Conservation (phyloP, 139 green algal species). For the Desmodesmus armatus region DNA sequence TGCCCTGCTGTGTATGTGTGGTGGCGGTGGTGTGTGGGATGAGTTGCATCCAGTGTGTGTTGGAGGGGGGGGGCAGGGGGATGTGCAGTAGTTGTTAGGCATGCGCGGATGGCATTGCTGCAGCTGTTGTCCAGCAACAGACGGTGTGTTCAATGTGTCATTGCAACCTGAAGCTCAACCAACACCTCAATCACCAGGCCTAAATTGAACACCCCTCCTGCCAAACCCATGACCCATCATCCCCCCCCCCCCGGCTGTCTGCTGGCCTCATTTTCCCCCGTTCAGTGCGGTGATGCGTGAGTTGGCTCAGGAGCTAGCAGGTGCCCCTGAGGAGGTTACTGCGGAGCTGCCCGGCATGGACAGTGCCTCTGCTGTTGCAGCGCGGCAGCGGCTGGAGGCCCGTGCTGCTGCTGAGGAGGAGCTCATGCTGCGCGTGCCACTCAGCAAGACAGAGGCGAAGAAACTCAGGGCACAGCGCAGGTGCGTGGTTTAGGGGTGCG, state of each 20-base stretch:
- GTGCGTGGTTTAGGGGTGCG: background rate
- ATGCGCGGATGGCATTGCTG: background rate
- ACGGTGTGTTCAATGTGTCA: too few relatives aligned
- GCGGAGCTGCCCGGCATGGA: conserved; percentile 49
- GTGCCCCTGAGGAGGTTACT: conserved; percentile 87
- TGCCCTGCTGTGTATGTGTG: too few relatives aligned
- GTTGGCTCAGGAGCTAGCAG: conserved; percentile 69
- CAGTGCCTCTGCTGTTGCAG: conserved; percentile 59
- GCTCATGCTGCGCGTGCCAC: conserved; percentile 87
- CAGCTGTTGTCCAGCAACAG: too few relatives aligned
- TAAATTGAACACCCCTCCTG: too few relatives aligned
- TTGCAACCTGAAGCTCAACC: too few relatives aligned
- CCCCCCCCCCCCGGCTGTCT: too few relatives aligned
- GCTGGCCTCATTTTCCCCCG: background rate
- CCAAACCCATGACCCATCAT: too few relatives aligned
- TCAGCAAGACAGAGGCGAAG: conserved; percentile 87
- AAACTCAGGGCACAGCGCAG: conserved; percentile 68
- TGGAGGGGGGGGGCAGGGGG: too few relatives aligned
- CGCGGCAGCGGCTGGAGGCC: conserved; percentile 76
- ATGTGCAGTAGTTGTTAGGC: background rate
- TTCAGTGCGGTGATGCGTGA: conserved; percentile 73
- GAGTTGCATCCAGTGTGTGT: too few relatives aligned
- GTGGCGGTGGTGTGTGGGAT: too few relatives aligned
- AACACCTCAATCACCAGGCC: too few relatives aligned
- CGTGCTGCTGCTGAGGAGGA: conserved; percentile 90